Evolutionary conservation across 192 early-diverging fungal genomes (phyloP), one percentile per base, ranked within the genome.

Genomic region (Polychytrium aggregatum): DNA sequence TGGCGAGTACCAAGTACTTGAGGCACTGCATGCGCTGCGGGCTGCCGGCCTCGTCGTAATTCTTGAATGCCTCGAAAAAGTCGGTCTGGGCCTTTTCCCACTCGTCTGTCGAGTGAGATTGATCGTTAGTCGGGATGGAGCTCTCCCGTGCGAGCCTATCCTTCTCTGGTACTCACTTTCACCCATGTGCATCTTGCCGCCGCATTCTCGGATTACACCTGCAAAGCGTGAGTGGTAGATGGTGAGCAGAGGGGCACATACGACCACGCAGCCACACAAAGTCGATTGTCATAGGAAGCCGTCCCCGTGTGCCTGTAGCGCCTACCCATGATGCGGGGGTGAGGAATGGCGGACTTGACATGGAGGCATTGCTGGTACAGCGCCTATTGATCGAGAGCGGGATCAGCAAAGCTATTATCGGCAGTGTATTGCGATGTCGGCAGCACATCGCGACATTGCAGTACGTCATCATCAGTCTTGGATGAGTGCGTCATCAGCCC

Each of bases 41-140:
- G 54, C 82, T 87, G 35, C 94, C 94, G 0, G 94, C 90, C 60
- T 98, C 94, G 56, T 98, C 92, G 62, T 92, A 98, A 55, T 92
- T 92, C 45, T 91, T 92, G 69, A 98, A 98, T 3, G 92, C 87
- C 44, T 95, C 90, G 63, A 96, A 98, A 55, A 98, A 94, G 55
- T 92, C 89, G 3, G 83, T 74, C 59, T 93, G 85, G 0, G 94
- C 94, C 58, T 83, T 69, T 40, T 84, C 78, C 94, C 94, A 98
- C 48, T 86, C 78, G 63, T 85, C 76, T 84, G 52, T 31, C n/a
- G n/a, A n/a, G n/a, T n/a, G n/a, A n/a, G n/a, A n/a, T n/a, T n/a
- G n/a, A n/a, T n/a, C n/a, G n/a, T n/a, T n/a, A n/a, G n/a, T n/a
- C n/a, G n/a, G n/a, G n/a, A n/a, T n/a, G n/a, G n/a, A n/a, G n/a